Base-by-base conservation (phyloP, 1,139 yeast genomes). In the Suhomyces atakaporum region DNA sequence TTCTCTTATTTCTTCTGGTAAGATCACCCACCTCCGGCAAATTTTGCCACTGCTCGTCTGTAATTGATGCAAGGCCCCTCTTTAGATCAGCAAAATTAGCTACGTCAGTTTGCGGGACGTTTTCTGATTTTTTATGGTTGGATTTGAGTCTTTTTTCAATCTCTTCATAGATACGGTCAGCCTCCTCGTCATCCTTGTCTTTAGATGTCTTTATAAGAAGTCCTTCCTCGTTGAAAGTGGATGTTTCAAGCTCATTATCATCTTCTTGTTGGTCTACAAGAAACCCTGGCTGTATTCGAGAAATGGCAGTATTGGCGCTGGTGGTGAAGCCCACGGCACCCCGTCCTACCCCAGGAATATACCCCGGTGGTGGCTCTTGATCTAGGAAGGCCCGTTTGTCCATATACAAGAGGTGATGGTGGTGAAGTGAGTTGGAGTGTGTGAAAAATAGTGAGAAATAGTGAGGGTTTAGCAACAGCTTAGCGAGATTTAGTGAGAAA, bases 251-350 rank as follows among this genome's bases (percentile, higher is more conserved):
- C 11, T 58, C 67, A 4, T 56, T 58, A 13, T 54, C 60, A 4
- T 46, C 56, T 5, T 56, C 60, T 16, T 56, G 63, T 16, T 56
- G 56, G 33, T 62, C 58, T 5, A 61, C 48, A 1, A 65, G 65
- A 28, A 59, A 62, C 16, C 66, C 71, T 7, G 70, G 66, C 25
- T 62, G 64, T 16, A 65, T 55, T 24, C 65, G 57, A 1, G 73
- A 69, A 2, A 74, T 67, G 1, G 84, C 85, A n/a, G 84, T 63
- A 47, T 84, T 95, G 2, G 92, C 85, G 42, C 88, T 75, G 0
- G 96, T 86, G 0, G 92, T 80, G 58, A 90, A 90, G 1, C 97
- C 97, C 0, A 87, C 78, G 2, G 97, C 98, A 12, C 98, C 98
- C 54, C 98, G 71, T 0, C 97, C 98, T 7, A 89, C 64, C 21